phyloP scores from a whole-genome alignment of 768 basidiomycete species.

The Amanita fuliginea region DNA sequence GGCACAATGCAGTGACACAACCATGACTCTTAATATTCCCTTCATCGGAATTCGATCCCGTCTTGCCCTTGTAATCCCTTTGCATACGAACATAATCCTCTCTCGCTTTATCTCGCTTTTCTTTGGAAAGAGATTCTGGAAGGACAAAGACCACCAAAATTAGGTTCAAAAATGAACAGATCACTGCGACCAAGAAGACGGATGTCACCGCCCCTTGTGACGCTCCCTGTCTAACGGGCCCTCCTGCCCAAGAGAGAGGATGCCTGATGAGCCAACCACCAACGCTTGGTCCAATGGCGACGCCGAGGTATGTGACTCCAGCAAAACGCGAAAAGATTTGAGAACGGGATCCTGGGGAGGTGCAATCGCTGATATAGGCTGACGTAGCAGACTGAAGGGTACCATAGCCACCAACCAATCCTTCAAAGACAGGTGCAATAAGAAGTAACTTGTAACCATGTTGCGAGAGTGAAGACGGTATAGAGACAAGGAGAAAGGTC shows the following conservation, averaged over 20 bases:
- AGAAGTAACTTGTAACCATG: conserved; percentile 73
- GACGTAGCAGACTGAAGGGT: conserved; percentile 68
- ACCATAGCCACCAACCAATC: conserved; percentile 74
- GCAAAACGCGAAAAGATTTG: conserved; percentile 63
- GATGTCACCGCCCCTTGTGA: conserved; percentile 25
- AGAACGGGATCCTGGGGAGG: conserved; percentile 72
- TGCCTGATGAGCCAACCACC: conserved; percentile 43
- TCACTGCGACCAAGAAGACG: conserved; percentile 37
- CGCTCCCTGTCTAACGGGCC: background rate
- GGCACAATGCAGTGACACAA: conserved; percentile 15
- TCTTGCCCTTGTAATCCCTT: conserved; percentile 15
- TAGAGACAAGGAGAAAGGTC: conserved; percentile 74
- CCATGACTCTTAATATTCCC: background rate
- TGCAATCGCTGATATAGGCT: conserved; percentile 79
- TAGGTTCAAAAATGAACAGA: conserved; percentile 39
- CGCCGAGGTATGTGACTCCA: conserved; percentile 69
- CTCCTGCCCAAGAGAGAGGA: conserved; percentile 16
- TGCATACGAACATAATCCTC: conserved; percentile 11
- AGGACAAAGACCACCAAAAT: conserved; percentile 61
- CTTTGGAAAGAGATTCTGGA: conserved; percentile 45
- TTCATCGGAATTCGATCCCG: conserved; percentile 11
- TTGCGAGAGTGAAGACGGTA: conserved; percentile 43
- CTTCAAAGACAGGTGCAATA: conserved; percentile 74
- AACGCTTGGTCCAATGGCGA: conserved; percentile 69
- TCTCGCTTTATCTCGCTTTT: conserved; percentile 24